Evolutionary conservation across 768 basidiomycete species (phyloP), one percentile per base, ranked within the genome.

Genomic region (Russula dissimulans): DNA sequence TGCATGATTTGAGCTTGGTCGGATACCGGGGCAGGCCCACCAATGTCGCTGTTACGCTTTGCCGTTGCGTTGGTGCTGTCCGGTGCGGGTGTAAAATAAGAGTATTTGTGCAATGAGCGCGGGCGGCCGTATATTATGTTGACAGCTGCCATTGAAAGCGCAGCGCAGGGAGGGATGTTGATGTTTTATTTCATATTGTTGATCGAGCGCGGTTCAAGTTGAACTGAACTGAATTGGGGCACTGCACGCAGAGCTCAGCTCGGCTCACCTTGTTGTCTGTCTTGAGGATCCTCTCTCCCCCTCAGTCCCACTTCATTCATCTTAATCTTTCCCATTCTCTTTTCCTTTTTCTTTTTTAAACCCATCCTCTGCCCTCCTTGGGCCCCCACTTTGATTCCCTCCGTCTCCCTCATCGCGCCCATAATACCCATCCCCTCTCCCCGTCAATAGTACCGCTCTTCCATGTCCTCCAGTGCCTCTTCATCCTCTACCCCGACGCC

Each of bases 401-500:
- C 29, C 34, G 42, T 51, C 47, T 45, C 3, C 39, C 49, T 61
- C 55, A 48, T 63, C 47, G 46, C 42, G 17, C 50, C 12, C 39
- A 6, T 44, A 51, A 46, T 57, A 53, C 53, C 53, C 61, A 45
- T 17, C 18, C 43, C 72, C 57, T 77, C 46, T 14, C 26, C 8
- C 11, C 46, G 47, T 31, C n/a, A 10, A 54, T 54, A 42, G 53
- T 51, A 43, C 57, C 10, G 32, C 49, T 9, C 48, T 34, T 52
- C 45, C 59, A 66, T 66, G 65, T 66, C 63, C 26, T 32, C 56
- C 17, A 54, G 50, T 60, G 65, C 81, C 67, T 76, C 80, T 41
- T 74, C 79, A 61, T 74, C 79, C 49, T 77, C 79, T 56, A 73
- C 77, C 38, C 76, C 83, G 57, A 72, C 77, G 56, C 71, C 43